Evolutionary conservation across 352 stramenopile genomes (phyloP), one percentile per base, ranked within the genome.

Genomic region (Phytopythium ostracodes): DNA sequence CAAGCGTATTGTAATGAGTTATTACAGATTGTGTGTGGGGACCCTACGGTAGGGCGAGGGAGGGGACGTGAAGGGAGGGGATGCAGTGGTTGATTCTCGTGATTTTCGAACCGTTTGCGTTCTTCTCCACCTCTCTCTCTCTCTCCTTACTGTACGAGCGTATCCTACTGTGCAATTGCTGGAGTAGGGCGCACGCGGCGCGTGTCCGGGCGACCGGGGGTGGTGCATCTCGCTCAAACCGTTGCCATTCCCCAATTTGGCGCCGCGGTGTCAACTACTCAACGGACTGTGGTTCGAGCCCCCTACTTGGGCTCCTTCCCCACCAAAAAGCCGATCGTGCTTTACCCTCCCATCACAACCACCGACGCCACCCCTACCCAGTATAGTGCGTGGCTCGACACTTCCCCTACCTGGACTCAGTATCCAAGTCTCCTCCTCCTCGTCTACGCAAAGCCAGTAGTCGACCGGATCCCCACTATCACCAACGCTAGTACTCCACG

Each of bases 231-330:
- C 33, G 10, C 10, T 3, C 6, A 11, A 20, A 53, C n/a, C 20
- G 20, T 17, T n/a, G 55, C 36, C 55, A 60, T 60, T 60, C 55
- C n/a, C 40, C 55, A 50, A 60, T 60, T 60, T 51, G 55, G 55
- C 55, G 38, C 40, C 36, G 38, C 55, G 55, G n/a, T 43, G 25
- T 36, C 55, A 60, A 49, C 51, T 40, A 57, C 29, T 15, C 25
- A 27, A 33, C 46, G 11, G 4, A 17, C 46, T 17, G 46, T 33
- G 33, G 51, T 36, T 18, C n/a, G 18, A 24, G 14, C n/a, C 24
- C 49, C 14, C n/a, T n/a, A 17, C 24, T 53, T 11, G 47, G 47
- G 18, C 9, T 9, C 22, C 20, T 15, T 6, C 29, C 12, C 25
- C 31, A 38, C 51, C 20, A 4, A 8, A 59, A 59, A 59, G 53